Percentiles rank a stretch among this genome's conserved stretches.
Conservation (phyloP, 768 basidiomycete genomes). For the Boletus rex-veris region DNA sequence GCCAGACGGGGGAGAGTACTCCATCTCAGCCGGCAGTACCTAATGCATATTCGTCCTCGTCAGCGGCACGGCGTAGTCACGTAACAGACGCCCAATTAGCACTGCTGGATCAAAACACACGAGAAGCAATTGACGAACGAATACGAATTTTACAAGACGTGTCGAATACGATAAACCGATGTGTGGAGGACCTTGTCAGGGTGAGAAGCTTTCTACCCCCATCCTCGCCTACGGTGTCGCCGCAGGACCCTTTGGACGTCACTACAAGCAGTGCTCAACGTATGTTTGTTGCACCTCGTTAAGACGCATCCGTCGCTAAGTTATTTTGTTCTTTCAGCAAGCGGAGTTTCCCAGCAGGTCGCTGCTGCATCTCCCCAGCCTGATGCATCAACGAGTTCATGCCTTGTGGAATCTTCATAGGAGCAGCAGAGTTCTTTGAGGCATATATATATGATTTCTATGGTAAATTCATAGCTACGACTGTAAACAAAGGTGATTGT, state of each 20-base stretch:
- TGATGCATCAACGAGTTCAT: not conserved
- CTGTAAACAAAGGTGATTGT: not conserved
- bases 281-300: conserved; percentile 7
- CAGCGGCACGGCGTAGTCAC: not conserved
- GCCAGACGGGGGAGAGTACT: not conserved
- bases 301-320: not conserved
- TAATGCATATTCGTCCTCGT: conserved; percentile 10
- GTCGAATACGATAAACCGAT: conserved; percentile 65
- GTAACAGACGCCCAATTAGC: conserved; percentile 55
- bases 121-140: conserved; percentile 83
- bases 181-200: conserved; percentile 75
- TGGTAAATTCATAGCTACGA: not conserved
- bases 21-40: not conserved
- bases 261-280: conserved; percentile 6
- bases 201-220: conserved; percentile 69
- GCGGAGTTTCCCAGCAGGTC: not conserved
- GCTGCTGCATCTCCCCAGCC: not conserved
- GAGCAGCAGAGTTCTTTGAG: not conserved
- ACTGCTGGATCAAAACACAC: conserved; percentile 60
- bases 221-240: conserved; percentile 15
- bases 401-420: conserved; percentile 1
- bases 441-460: not conserved
- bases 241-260: conserved; percentile 10
- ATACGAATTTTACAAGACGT: conserved; percentile 76
- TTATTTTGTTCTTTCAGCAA: not conserved